Percentiles rank a stretch among this genome's conserved stretches.
phyloP scores from a whole-genome alignment of 345 rosid genomes.

The Eucalyptus virginea region DNA sequence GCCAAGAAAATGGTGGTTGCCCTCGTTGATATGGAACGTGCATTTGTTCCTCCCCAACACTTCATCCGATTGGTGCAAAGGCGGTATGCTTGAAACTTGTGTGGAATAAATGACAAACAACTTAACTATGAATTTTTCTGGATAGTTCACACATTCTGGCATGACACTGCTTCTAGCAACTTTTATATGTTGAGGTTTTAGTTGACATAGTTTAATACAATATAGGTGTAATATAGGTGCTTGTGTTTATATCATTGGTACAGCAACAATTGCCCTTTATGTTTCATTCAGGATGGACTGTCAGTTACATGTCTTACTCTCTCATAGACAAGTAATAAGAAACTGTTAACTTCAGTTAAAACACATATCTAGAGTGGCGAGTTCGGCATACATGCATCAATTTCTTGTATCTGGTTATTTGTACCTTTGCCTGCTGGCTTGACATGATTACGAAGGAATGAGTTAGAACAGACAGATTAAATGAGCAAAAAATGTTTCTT shows the following conservation, averaged over 20 bases:
- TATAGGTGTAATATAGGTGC: neutral
- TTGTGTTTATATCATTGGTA: neutral
- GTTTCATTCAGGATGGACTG: neutral
- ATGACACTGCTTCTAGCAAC: neutral
- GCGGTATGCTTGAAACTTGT: conserved; percentile 32
- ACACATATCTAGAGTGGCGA: neutral
- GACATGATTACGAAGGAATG: neutral
- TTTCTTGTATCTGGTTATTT: neutral
- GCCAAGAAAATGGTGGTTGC: conserved; percentile 97
- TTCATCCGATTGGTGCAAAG: conserved; percentile 97
- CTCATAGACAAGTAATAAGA: neutral
- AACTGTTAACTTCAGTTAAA: neutral
- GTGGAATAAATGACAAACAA: neutral
- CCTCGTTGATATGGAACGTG: conserved; percentile 98
- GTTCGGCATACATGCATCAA: neutral
- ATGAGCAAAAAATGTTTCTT: neutral
- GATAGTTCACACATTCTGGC: neutral
- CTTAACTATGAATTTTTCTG: neutral
- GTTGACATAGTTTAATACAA: neutral
- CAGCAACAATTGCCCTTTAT: neutral
- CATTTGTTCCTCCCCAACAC: conserved; percentile 99
- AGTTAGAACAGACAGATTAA: neutral
- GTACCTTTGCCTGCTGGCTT: neutral
- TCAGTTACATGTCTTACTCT: neutral
- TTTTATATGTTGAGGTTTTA: neutral